Evolutionary conservation across 148 eudicot species (phyloP).

Genomic region (Vaccinium darrowii): DNA sequence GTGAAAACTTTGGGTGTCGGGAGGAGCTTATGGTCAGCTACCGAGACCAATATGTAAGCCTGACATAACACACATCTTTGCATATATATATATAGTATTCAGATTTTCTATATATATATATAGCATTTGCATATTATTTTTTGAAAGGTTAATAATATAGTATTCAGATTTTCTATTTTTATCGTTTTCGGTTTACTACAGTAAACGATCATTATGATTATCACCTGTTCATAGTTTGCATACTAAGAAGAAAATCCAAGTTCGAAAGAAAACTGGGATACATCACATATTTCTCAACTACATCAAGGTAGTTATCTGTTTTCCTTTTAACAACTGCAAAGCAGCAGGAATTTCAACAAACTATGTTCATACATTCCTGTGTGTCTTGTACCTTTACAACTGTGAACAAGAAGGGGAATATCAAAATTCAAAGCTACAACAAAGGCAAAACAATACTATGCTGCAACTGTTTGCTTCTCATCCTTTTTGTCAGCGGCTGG

Average conservation of each 20-base stretch:
- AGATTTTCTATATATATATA: too few relatives aligned
- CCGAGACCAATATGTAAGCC: too few relatives aligned
- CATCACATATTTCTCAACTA: not conserved
- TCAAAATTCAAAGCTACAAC: slow-evolving; percentile 9
- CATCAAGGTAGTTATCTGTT: not conserved
- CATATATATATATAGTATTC: too few relatives aligned
- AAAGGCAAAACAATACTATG: not conserved
- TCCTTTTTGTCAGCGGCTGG: slow-evolving; percentile 22
- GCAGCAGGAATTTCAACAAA: slow-evolving; percentile 2
- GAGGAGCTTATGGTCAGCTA: too few relatives aligned
- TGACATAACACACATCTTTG: too few relatives aligned
- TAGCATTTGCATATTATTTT: too few relatives aligned
- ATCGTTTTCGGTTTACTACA: not conserved
- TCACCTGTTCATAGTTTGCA: not conserved
- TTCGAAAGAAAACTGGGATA: not conserved
- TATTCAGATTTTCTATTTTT: not conserved
- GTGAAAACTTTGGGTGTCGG: too few relatives aligned
- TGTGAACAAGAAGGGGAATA: not conserved
- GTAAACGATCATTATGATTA: not conserved
- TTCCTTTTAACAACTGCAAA: not conserved
- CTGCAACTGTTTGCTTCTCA: slow-evolving; percentile 27
- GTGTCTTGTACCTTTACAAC: slow-evolving; percentile 4
- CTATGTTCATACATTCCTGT: not conserved
- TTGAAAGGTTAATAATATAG: not conserved
- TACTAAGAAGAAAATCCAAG: not conserved